Evolutionary conservation across 768 basidiomycete species (phyloP), one percentile per base, ranked within the genome.

Genomic region (Auriscalpium orientale): DNA sequence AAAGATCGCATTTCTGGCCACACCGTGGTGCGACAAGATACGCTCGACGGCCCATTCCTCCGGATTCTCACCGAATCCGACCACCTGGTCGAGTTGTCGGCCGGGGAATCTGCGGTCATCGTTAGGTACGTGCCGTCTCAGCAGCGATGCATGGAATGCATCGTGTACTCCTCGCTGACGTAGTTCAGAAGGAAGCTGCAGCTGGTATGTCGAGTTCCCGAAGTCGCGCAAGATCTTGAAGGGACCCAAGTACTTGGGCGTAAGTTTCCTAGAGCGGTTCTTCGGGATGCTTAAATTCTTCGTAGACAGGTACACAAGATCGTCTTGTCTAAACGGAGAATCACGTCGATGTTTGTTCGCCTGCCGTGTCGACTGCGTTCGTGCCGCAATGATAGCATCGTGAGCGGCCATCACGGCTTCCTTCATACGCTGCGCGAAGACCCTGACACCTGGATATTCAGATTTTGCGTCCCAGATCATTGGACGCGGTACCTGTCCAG

Each of bases 341-440:
- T 13, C 37, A 5, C 40, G 40, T 4, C 51, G 40, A 10, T 40
- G 18, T 10, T 22, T 38, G 45, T 78, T 74, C 0, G 71, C 68
- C 0, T 69, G 53, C n/a, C 61, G 18, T 0, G 69, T 69, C 34
- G 74, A 70, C 6, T 63, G 43, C 0, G 72, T 64, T 0, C 71
- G 43, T 0, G 66, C 58, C 15, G 56, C 70, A 8, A 77, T 71
- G 1, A 77, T 71, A 0, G 67, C 64, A 53, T 79, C 67, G 53
- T 77, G 74, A 0, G 75, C 73, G 0, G 54, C 45, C 2, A 60
- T 51, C 1, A 58, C 8, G 0, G 72, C 68, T 0, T 56, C 46
- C 49, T 68, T 69, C 53, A 69, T 64, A 8, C 49, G 13, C 15
- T 65, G 57, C 0, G 67, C 68, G 49, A 68, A 74, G 0, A 12